phyloP scores from a whole-genome alignment of 306 rosid genomes.

The Mucuna pruriens region DNA sequence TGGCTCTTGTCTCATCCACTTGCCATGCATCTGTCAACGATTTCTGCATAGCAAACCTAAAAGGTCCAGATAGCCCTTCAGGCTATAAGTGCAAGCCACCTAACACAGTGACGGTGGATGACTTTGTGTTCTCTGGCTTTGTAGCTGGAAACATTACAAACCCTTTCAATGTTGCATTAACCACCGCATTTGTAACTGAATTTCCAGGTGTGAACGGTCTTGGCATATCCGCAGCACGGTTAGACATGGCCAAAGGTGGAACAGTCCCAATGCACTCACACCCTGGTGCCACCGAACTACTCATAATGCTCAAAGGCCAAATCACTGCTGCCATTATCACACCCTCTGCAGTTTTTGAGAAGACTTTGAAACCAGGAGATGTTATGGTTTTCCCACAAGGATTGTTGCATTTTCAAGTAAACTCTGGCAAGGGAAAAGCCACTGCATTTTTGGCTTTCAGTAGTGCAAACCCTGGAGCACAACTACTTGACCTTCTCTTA shows the following conservation, averaged over 20 bases:
- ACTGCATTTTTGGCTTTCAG: constrained; percentile 47
- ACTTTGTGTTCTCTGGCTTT: constrained; percentile 56
- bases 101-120: constrained; percentile 8
- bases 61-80: constrained; percentile 46
- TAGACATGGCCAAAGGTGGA: constrained; percentile 56
- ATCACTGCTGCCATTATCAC: constrained; percentile 61
- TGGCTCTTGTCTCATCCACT: neutral
- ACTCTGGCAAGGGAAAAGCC: constrained; percentile 44
- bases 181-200: constrained; percentile 30
- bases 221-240: constrained; percentile 25
- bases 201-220: constrained; percentile 55
- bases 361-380: constrained; percentile 57
- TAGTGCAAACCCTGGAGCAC: constrained; percentile 66
- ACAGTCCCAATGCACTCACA: constrained; percentile 72
- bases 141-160: no score
- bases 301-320: constrained; percentile 41
- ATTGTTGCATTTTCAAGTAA: constrained; percentile 58
- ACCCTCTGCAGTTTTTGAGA: constrained; percentile 49
- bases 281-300: constrained; percentile 59
- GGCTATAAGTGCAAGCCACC: constrained; percentile 55
- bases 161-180: no score
- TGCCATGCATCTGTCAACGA: constrained; percentile 45
- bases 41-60: constrained; percentile 61
- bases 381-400: constrained; percentile 74
- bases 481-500: constrained; percentile 56